Base-by-base conservation (phyloP, 1,139 yeast genomes). In the Maudiozyma humilis region DNA sequence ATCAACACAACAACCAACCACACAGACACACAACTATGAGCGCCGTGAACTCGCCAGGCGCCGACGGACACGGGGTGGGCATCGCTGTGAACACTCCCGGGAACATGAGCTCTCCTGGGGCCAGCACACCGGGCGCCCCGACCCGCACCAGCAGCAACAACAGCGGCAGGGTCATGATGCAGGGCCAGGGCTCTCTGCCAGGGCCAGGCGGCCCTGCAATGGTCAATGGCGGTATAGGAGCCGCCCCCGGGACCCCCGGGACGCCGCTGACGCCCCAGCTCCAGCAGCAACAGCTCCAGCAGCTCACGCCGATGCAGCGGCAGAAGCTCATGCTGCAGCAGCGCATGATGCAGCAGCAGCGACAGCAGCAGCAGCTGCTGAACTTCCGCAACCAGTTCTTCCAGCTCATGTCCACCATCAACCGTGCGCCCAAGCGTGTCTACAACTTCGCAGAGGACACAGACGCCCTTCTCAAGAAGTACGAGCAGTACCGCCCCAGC, bases 401-500 rank as follows among this genome's bases (percentile, higher is more conserved):
- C 37, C 65, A 60, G 41, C 46, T 62, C 36, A 42, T 61, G 33
- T 53, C 54, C 47, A 59, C 62, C n/a, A 39, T 58, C 27, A 58
- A 59, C 45, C 51, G 56, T 36, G 65, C 68, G 40, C 75, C 71
- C 38, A 66, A 69, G 43, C 68, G 71, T 49, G 63, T 72, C 27
- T 78, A 75, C 55, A 74, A 77, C 41, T 82, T 82, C 58, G 79
- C 84, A 13, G 85, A 83, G 52, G 79, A 89, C 3, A 68, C 85
- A 10, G 83, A 78, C 49, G 85, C 82, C 40, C 72, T 91, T n/a
- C 66, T 91, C 52, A 75, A 77, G 48, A 89, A 88, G 59, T 88
- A 81, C 59, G 79, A 82, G 48, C 78, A 79, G 48, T 78, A 76
- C 50, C 86, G 93, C 5, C 85, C 96, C 10, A 84, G 95, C 38